phyloP scores from a whole-genome alignment of 2,329 filamentous ascomycete genomes.

The Whalleya microplaca region DNA sequence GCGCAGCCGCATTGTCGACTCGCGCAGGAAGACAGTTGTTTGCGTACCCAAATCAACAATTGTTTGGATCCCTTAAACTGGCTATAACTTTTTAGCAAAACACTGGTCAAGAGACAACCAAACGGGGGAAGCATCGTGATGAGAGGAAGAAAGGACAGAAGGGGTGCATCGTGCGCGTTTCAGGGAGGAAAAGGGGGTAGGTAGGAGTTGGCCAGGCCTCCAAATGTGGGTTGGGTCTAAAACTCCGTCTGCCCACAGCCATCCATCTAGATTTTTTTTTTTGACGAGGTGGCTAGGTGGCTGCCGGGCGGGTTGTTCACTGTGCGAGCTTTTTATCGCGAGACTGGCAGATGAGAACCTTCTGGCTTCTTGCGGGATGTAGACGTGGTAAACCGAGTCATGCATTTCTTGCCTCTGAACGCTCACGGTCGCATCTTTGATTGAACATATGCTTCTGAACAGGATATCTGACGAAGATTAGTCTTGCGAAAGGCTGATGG shows the following conservation, averaged over 20 bases:
- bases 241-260: slow-evolving; percentile 29
- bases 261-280: slow-evolving; percentile 24
- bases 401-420: slow-evolving; percentile 18
- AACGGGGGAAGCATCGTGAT: slow-evolving; percentile 26
- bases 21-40: not conserved
- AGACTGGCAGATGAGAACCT: slow-evolving; percentile 21
- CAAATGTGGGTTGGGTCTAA: slow-evolving; percentile 34
- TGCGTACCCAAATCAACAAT: not conserved
- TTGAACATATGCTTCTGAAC: not conserved
- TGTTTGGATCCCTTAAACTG: not conserved
- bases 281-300: slow-evolving; percentile 20
- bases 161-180: slow-evolving; percentile 32
- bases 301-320: slow-evolving; percentile 21
- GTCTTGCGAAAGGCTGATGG: not conserved
- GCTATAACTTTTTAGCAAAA: not conserved
- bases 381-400: slow-evolving; percentile 35
- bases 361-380: slow-evolving; percentile 17
- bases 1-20: slow-evolving; percentile 7
- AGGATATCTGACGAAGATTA: not conserved
- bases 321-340: slow-evolving; percentile 26
- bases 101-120: slow-evolving; percentile 16
- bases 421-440: not conserved
- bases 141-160: slow-evolving; percentile 23
- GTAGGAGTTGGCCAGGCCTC: slow-evolving; percentile 24
- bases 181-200: slow-evolving; percentile 33